Evolutionary conservation across 441 rosid genomes (phyloP).

Genomic region (Heliophila coronopifolia): DNA sequence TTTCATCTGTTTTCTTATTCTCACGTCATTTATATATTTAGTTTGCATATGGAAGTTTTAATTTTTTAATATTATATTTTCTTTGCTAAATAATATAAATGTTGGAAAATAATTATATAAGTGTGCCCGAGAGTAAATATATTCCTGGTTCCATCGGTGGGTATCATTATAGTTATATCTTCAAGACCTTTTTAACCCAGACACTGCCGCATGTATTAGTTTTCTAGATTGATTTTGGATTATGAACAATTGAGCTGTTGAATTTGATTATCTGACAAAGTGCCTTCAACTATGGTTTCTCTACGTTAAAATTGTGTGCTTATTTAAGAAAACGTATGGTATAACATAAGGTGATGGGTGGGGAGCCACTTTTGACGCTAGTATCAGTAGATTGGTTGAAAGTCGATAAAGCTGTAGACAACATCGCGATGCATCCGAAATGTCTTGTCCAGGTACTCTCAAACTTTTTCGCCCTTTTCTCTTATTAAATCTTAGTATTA

Average conservation of each 20-base stretch:
- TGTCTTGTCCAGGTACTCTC: slow-evolving; percentile 78
- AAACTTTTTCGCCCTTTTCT: not conserved
- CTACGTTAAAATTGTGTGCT: not conserved
- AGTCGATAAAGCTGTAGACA: slow-evolving; percentile 62
- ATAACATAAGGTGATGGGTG: slow-evolving; percentile 67
- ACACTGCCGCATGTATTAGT: not conserved
- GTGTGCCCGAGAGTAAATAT: too few species aligned
- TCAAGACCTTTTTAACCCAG: too few species aligned
- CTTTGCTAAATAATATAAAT: too few species aligned
- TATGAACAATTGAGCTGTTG: not conserved
- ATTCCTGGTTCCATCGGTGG: too few species aligned
- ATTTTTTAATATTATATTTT: too few species aligned
- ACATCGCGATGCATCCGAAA: slow-evolving; percentile 71
- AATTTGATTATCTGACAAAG: not conserved
- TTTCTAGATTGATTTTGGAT: slow-evolving; percentile 3
- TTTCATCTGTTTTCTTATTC: too few species aligned
- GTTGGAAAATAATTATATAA: too few species aligned
- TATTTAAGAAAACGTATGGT: not conserved
- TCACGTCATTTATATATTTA: too few species aligned
- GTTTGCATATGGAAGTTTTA: too few species aligned
- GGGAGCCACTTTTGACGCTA: slow-evolving; percentile 87
- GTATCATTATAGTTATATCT: too few species aligned
- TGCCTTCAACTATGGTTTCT: not conserved
- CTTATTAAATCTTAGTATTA: not conserved
- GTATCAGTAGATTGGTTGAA: slow-evolving; percentile 91